Conservation (phyloP, 768 basidiomycete species). For the Coprinellus micaceus region DNA sequence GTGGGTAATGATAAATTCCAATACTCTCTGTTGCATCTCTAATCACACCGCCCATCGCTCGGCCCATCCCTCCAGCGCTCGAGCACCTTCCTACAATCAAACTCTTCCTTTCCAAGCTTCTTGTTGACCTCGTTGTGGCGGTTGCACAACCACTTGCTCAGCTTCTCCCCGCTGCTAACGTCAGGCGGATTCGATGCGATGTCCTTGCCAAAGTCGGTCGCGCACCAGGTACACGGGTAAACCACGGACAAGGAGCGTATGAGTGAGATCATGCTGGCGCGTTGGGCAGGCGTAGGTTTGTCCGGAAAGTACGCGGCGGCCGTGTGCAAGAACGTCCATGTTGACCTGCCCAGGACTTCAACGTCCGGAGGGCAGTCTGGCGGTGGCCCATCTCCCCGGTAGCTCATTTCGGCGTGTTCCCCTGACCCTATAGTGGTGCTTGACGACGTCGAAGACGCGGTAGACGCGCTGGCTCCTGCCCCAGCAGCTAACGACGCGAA, state of each 20-base stretch:
- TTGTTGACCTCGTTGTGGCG: slow-evolving; percentile 91
- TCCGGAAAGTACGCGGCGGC: slow-evolving; percentile 95
- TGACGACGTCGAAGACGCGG: slow-evolving; percentile 17
- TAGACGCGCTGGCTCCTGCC: slow-evolving; percentile 16
- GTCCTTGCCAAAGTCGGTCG: slow-evolving; percentile 72
- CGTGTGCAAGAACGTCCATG: slow-evolving; percentile 96
- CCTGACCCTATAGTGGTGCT: background rate
- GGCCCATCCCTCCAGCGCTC: slow-evolving; percentile 94
- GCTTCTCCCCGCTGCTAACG: slow-evolving; percentile 60
- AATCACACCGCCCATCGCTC: slow-evolving; percentile 85
- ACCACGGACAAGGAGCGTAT: slow-evolving; percentile 73
- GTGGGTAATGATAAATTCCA: no score
- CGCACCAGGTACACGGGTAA: slow-evolving; percentile 89
- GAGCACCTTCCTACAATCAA: slow-evolving; percentile 79
- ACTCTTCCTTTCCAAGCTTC: slow-evolving; percentile 76
- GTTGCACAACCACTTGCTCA: slow-evolving; percentile 87
- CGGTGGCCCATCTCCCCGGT: slow-evolving; percentile 36
- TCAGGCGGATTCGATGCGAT: slow-evolving; percentile 69
- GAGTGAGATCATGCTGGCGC: slow-evolving; percentile 79
- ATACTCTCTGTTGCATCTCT: no score
- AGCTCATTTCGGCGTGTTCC: slow-evolving; percentile 1
- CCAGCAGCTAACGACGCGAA: slow-evolving; percentile 20
- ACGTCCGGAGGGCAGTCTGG: slow-evolving; percentile 86
- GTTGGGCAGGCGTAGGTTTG: slow-evolving; percentile 68
- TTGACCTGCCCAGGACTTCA: slow-evolving; percentile 84